Base-by-base conservation (phyloP, 2,329 filamentous ascomycete genomes). In the Beauveria medogensis region DNA sequence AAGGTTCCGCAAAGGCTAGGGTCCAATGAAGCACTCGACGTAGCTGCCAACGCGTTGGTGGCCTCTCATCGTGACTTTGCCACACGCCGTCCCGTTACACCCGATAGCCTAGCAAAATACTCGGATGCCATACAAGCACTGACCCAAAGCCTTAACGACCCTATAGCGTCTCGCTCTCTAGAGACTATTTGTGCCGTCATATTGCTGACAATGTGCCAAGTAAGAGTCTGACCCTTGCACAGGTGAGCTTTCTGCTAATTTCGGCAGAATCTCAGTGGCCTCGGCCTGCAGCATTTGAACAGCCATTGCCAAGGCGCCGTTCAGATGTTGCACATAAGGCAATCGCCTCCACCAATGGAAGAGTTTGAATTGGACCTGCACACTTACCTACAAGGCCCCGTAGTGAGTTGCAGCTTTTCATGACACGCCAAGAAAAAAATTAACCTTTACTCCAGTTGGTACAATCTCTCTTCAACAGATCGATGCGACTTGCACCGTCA, bases 301-400 rank as follows among this genome's bases (percentile, higher is more conserved):
- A 59, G 57, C 57, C 57, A 59, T 20, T 59, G 57, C 50, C 57
- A 59, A 37, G 57, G 50, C 26, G 57, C 57, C 2, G 41, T 59
- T 34, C 40, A 53, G 24, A 59, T 59, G 57, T 12, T 59, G 41
- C 48, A 40, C 28, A 16, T 24, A 43, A 53, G 57, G 26, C 40
- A 47, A 28, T 2, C 48, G 5, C 28, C 22, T 10, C 14, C 37
- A 9, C 14, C 28, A 9, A 34, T 18, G 2, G 50, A 54, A 16
- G 57, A 40, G 26, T 53, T 54, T 20, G 57, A 59, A 28, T 28
- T 51, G 20, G 41, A 30, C 16, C 16, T 53, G 14, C 57, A 59
- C 12, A 53, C 41, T 16, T 54, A 54, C 12, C 14, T 59, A 5
- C 50, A 53, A 8, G 57, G 50, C 16, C 57, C 57, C 8, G n/a